These are phyloP conservation scores for Cryphonectria nitschkei DNA, from an alignment of 2,329 filamentous ascomycete genomes.

Conservation along the genomic window DNA sequence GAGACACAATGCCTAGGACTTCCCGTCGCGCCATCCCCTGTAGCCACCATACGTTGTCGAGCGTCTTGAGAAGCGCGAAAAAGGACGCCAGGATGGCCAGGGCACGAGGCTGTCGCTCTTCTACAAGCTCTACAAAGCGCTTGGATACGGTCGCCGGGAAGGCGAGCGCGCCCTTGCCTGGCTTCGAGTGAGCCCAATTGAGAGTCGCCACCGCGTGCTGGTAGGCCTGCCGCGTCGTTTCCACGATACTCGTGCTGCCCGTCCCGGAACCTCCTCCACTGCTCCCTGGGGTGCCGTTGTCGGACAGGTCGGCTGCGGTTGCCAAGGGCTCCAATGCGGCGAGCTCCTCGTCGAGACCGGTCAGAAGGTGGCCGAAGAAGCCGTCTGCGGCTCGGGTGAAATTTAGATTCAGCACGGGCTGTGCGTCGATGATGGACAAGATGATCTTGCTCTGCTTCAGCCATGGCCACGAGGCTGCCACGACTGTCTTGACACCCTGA, in stretches of 20 bases:
- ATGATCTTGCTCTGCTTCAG: constrained; percentile 61
- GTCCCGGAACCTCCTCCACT: constrained; percentile 15
- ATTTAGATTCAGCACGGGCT: constrained; percentile 64
- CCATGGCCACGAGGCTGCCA: constrained; percentile 67
- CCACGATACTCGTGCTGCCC: constrained; percentile 35
- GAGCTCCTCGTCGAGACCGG: constrained; percentile 61
- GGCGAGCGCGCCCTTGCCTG: constrained; percentile 60
- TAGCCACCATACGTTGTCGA: constrained; percentile 71
- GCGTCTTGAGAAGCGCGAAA: constrained; percentile 65
- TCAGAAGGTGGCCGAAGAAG: constrained; percentile 65
- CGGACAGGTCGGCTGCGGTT: constrained; percentile 29
- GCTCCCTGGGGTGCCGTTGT: constrained; percentile 10
- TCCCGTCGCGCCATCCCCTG: constrained; percentile 68
- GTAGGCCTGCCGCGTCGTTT: constrained; percentile 57
- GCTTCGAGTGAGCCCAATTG: constrained; percentile 67
- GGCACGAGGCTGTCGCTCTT: constrained; percentile 61
- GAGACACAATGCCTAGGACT: constrained; percentile 63
- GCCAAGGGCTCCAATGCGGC: constrained; percentile 34
- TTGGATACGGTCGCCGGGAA: constrained; percentile 68
- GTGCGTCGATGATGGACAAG: constrained; percentile 65
- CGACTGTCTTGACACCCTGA: constrained; percentile 68
- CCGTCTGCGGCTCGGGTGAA: constrained; percentile 55
- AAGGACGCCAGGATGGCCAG: constrained; percentile 68
- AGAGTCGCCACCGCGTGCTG: constrained; percentile 67
- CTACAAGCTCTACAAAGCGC: constrained; percentile 63